phyloP scores from a whole-genome alignment of 352 stramenopile genomes.

The Lagenidium sp. region DNA sequence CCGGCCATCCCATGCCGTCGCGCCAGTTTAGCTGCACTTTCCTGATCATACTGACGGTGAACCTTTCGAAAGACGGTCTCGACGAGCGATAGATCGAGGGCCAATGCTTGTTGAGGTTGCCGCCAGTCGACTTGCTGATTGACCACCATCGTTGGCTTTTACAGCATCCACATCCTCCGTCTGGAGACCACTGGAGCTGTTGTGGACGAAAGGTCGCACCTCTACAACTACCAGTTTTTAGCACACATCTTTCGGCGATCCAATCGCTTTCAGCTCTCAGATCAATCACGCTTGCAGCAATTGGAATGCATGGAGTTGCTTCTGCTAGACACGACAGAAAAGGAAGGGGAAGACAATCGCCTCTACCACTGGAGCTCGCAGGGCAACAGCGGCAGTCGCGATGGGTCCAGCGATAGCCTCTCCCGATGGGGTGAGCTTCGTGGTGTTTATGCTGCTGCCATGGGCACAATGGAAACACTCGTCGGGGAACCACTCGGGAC shows the following conservation, averaged over 20 bases:
- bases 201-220: too few species aligned
- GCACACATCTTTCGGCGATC: too few species aligned
- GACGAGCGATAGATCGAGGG: slow-evolving; percentile 42
- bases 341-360: slow-evolving; percentile 59
- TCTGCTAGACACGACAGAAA: slow-evolving; percentile 52
- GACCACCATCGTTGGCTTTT: too few species aligned
- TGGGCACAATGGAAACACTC: slow-evolving; percentile 36
- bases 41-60: slow-evolving; percentile 16
- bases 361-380: slow-evolving; percentile 25
- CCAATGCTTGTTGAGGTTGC: slow-evolving; percentile 24
- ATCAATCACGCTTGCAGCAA: too few species aligned
- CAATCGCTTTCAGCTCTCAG: too few species aligned
- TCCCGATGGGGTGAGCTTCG: slow-evolving; percentile 30
- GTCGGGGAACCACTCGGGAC: slow-evolving; percentile 30
- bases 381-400: background rate
- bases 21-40: background rate
- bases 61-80: slow-evolving; percentile 40
- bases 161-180: too few species aligned
- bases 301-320: slow-evolving; percentile 31
- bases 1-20: background rate
- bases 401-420: too few species aligned
- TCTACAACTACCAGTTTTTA: too few species aligned
- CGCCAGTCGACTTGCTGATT: slow-evolving; percentile 45
- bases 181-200: too few species aligned
- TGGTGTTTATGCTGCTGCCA: slow-evolving; percentile 45